Base-by-base conservation (phyloP, 148 eudicot species). In the Fagopyrum esculentum region DNA sequence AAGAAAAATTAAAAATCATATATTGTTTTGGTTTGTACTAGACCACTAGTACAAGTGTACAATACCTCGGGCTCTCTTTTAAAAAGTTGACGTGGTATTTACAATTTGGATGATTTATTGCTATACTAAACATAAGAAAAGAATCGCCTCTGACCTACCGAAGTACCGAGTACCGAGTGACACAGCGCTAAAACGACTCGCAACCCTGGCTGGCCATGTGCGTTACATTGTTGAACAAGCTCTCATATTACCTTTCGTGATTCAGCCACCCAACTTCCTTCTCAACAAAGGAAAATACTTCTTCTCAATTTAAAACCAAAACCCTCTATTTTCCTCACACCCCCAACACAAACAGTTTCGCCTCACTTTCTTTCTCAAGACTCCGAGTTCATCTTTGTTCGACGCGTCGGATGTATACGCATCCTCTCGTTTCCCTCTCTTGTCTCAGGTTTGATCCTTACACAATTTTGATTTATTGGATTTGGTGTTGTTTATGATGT, bases 381-480 rank as follows among this genome's bases (percentile, higher is more conserved):
- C 40, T 35, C 3, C 40, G 40, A 35, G 40, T 35, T 6, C 40
- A 11, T 51, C 70, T 74, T 35, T 73, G 64, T 26, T 19, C 48
- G 77, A 56, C 56, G 69, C 73, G 29, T 78, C 73, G 80, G 78
- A 82, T 82, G 85, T 78, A 59, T 73, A 77, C 40, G 80, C 80
- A 78, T 77, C 78, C 57, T n/a, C 57, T 22, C 45, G 50, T 52
- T n/a, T 45, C 59, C 72, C 64, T 15, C 72, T 45, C 45, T 49
- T 50, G 46, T 76, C 4, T 16, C 54, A 51, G 51, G 15, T 44
- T 6, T 57, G 63, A 57, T 57, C 57, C 2, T 13, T 15, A 11
- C n/a, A 9, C 66, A 11, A 35, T 54, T 57, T 60, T 77, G 74
- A 45, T 57, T 57, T 9, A 57, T 57, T 11, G 30, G 29, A 9